Evolutionary conservation across 2,329 filamentous ascomycete species (phyloP).

Genomic region (Fusarium ramigenum): DNA sequence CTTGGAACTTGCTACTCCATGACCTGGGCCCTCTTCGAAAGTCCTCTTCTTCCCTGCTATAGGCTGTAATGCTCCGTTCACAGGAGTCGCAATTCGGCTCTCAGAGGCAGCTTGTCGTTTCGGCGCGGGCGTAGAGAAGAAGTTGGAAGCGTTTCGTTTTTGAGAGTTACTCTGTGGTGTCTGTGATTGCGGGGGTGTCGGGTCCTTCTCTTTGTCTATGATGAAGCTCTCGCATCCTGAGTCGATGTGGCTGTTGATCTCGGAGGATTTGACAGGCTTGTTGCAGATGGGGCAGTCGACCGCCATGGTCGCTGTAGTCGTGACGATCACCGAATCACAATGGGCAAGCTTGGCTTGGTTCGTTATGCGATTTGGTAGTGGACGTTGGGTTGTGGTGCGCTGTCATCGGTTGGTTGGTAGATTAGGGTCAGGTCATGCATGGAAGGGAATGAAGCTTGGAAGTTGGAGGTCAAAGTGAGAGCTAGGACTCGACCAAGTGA

Average conservation of each 20-base stretch:
- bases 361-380: not conserved
- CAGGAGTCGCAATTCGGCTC: conserved; percentile 46
- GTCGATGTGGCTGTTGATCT: conserved; percentile 93
- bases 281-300: conserved; percentile 86
- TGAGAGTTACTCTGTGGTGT: conserved; percentile 52
- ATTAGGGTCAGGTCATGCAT: not conserved
- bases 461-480: not conserved
- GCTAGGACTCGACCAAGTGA: not conserved
- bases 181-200: conserved; percentile 44
- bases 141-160: conserved; percentile 65
- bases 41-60: conserved; percentile 58
- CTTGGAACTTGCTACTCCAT: conserved; percentile 13
- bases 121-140: conserved; percentile 69
- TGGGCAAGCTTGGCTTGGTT: not conserved
- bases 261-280: conserved; percentile 73
- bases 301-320: conserved; percentile 43
- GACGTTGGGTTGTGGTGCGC: not conserved
- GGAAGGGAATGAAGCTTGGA: not conserved
- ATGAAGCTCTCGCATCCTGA: conserved; percentile 78
- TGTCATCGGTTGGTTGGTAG: not conserved
- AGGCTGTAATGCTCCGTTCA: conserved; percentile 45
- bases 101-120: conserved; percentile 59
- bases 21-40: conserved; percentile 64
- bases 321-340: conserved; percentile 8
- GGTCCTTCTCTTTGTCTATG: conserved; percentile 58